These are phyloP conservation scores for Hypomyces rosellus DNA, from an alignment of 2,329 filamentous ascomycete species.

Conservation along the genomic window DNA sequence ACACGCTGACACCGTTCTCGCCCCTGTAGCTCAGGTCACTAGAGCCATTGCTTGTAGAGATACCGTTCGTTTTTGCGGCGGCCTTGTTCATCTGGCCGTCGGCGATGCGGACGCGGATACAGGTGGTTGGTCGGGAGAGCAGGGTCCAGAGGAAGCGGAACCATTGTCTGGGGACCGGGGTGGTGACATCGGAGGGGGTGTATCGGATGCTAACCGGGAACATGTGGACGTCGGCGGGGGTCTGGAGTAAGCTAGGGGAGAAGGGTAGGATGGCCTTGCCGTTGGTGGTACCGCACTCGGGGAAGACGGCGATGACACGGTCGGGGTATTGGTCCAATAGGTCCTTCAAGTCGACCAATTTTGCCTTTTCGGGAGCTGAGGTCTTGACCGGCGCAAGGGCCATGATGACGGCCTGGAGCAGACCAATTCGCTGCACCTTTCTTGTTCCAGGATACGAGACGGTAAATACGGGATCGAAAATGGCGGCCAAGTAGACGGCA, in stretches of 20 bases:
- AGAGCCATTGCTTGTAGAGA: conserved; percentile 20
- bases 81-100: conserved; percentile 58
- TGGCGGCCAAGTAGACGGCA: conserved; percentile 85
- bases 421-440: conserved; percentile 68
- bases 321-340: conserved; percentile 64
- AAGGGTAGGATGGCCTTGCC: conserved; percentile 83
- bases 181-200: conserved; percentile 82
- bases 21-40: conserved; percentile 23
- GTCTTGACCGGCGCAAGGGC: conserved; percentile 58
- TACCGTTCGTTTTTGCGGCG: conserved; percentile 30
- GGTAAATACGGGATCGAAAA: conserved; percentile 95
- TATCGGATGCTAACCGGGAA: conserved; percentile 91
- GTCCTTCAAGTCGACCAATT: conserved; percentile 54
- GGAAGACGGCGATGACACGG: conserved; percentile 79
- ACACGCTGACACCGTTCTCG: conserved; percentile 26
- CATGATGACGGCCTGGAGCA: conserved; percentile 67
- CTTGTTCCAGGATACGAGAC: conserved; percentile 70
- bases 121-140: conserved; percentile 77
- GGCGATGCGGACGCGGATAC: conserved; percentile 84
- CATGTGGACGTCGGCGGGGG: conserved; percentile 63
- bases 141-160: conserved; percentile 76
- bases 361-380: conserved; percentile 37
- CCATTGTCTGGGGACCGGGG: conserved; percentile 73
- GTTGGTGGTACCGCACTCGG: conserved; percentile 91
- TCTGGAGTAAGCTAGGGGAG: conserved; percentile 67